phyloP scores from a whole-genome alignment of 148 eudicot genomes.

The Fagopyrum homotropicum region DNA sequence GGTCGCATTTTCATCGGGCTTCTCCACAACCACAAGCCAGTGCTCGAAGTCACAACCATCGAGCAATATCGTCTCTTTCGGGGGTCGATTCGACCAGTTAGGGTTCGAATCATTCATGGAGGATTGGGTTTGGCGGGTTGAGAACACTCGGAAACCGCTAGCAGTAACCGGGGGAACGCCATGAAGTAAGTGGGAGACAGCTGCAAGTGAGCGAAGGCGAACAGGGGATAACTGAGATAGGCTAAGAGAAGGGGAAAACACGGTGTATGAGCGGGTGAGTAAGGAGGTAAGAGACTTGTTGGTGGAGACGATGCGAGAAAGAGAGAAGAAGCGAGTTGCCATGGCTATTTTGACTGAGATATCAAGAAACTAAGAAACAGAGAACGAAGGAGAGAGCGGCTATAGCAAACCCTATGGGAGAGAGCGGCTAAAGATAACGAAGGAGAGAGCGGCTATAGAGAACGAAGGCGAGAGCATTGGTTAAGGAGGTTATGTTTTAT shows the following conservation, averaged over 20 bases:
- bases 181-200: slow-evolving; percentile 20
- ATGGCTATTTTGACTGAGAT: too few species aligned
- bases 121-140: slow-evolving; percentile 37
- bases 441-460: too few species aligned
- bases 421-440: too few species aligned
- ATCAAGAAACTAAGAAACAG: too few species aligned
- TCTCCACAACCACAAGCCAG: slow-evolving; percentile 38
- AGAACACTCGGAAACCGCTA: slow-evolving; percentile 20
- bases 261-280: slow-evolving; percentile 29
- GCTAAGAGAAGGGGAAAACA: slow-evolving; percentile 9
- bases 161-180: neutral
- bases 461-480: too few species aligned
- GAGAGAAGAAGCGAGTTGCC: too few species aligned
- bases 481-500: too few species aligned
- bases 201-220: slow-evolving; percentile 39
- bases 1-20: slow-evolving; percentile 29
- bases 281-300: slow-evolving; percentile 18
- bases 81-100: slow-evolving; percentile 79
- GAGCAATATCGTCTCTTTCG: slow-evolving; percentile 80
- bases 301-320: slow-evolving; percentile 30
- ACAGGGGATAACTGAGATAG: slow-evolving; percentile 16
- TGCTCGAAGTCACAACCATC: slow-evolving; percentile 95
- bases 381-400: too few species aligned
- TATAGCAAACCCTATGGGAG: too few species aligned
- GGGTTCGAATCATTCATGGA: slow-evolving; percentile 62